Evolutionary conservation across 345 rosid species (phyloP).

Genomic region (Gossypium ekmanianum): DNA sequence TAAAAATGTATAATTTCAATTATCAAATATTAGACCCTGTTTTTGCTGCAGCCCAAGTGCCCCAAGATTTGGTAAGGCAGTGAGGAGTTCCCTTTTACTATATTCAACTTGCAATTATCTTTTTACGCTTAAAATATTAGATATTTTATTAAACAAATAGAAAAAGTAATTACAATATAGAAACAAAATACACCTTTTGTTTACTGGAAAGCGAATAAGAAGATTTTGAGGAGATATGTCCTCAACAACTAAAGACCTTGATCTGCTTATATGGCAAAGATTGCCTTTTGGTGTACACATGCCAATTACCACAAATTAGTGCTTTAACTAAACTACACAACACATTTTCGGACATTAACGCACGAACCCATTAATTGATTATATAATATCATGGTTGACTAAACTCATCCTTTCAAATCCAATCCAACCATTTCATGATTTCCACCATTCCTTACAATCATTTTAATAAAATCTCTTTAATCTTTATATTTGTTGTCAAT

Average conservation of each 20-base stretch:
- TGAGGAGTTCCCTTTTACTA: background rate
- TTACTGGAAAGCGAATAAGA: background rate
- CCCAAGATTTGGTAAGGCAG: background rate
- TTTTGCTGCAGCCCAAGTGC: no score
- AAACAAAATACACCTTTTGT: slow-evolving; percentile 2
- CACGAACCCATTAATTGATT: background rate
- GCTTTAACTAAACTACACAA: background rate
- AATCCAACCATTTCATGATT: background rate
- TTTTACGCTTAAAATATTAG: background rate
- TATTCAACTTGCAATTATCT: background rate
- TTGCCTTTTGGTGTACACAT: background rate
- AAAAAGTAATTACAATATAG: background rate
- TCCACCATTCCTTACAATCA: background rate
- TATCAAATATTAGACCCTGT: no score
- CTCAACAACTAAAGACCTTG: slow-evolving; percentile 1
- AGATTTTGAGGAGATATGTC: slow-evolving; percentile 3
- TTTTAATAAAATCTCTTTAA: no score
- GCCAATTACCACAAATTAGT: background rate
- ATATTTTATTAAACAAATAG: background rate
- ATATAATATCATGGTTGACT: background rate
- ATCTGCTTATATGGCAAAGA: slow-evolving; percentile 12
- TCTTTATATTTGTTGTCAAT: no score
- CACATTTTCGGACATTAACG: background rate
- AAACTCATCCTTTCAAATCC: background rate
- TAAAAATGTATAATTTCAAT: no score